Base-by-base conservation (phyloP, 345 rosid genomes). In the Brassica incana region DNA sequence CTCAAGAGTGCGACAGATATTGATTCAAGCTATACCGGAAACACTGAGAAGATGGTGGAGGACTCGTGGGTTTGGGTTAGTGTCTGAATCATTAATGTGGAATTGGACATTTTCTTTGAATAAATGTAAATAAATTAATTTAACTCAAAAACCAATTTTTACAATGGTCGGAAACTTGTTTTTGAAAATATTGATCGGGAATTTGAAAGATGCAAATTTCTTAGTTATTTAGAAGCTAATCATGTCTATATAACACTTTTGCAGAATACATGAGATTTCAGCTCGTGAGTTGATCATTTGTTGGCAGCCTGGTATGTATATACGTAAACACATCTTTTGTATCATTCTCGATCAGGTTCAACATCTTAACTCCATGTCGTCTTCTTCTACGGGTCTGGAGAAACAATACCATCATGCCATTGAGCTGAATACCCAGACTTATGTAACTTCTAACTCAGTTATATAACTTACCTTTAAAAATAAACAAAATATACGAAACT, bases 31-130 rank as follows among this genome's bases (percentile, higher is more conserved):
- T 63, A 73, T 72, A 66, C 73, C 35, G 14, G 43, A 69, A 35
- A 78, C 56, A 35, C 40, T 32, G 69, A 67, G 78, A 79, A 74
- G 75, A 65, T 1, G 78, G 48, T 50, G 65, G 78, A 29, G n/a
- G 69, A 36, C 60, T 74, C 78, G 71, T 79, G 78, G 74, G 3
- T 23, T 59, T 72, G 60, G 23, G 66, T 61, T n/a, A 73, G 30
- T 64, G 40, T 77, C 14, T 65, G 59, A 73, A 43, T 63, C 62
- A 72, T 20, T 72, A 30, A 68, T 36, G 9, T 72, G 8, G 71
- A 68, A 11, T 74, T 65, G 60, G 78, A 62, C 61, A 66, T 71
- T 48, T 48, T 48, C 5, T 48, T 48, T 48, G 15, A 14, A 48
- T 48, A 48, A 12, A 48, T 48, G 15, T 48, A 48, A 48, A 20